phyloP scores from a whole-genome alignment of 2,329 filamentous ascomycete genomes.

The Dactylellina cionopaga region DNA sequence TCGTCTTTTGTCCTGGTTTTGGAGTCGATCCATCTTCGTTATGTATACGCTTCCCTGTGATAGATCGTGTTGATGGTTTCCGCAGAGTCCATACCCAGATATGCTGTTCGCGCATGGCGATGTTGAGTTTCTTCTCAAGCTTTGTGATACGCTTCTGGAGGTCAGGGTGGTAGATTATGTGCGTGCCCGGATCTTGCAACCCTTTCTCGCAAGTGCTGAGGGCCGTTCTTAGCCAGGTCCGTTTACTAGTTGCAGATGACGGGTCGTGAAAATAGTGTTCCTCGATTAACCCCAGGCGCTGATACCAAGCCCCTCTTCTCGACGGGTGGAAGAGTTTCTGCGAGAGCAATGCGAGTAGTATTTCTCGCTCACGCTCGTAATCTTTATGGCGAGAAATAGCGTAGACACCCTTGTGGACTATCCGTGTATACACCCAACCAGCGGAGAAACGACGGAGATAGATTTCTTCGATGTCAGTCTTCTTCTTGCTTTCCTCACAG shows the following conservation, averaged over 20 bases:
- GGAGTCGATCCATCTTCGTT: slow-evolving; percentile 61
- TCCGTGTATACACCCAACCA: slow-evolving; percentile 90
- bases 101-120: slow-evolving; percentile 87
- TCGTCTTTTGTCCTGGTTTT: slow-evolving; percentile 69
- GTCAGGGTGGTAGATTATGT: slow-evolving; percentile 92
- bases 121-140: slow-evolving; percentile 82
- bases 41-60: slow-evolving; percentile 79
- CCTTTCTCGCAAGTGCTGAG: slow-evolving; percentile 84
- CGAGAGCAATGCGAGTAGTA: slow-evolving; percentile 77
- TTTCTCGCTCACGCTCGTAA: slow-evolving; percentile 77
- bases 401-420: slow-evolving; percentile 85
- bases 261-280: slow-evolving; percentile 89
- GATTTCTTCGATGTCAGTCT: slow-evolving; percentile 71
- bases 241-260: slow-evolving; percentile 74
- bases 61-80: slow-evolving; percentile 77
- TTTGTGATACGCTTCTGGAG: slow-evolving; percentile 93
- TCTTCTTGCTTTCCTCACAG: slow-evolving; percentile 77
- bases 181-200: slow-evolving; percentile 86
- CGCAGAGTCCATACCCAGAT: slow-evolving; percentile 88
- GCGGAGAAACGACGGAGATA: slow-evolving; percentile 91
- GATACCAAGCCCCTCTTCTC: slow-evolving; percentile 90
- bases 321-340: slow-evolving; percentile 87
- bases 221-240: slow-evolving; percentile 81
- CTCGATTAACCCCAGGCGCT: slow-evolving; percentile 90
- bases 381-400: slow-evolving; percentile 84